These are phyloP conservation scores for Incumbomyces delicatus DNA, from an alignment of 2,329 filamentous ascomycete genomes.

Conservation along the genomic window DNA sequence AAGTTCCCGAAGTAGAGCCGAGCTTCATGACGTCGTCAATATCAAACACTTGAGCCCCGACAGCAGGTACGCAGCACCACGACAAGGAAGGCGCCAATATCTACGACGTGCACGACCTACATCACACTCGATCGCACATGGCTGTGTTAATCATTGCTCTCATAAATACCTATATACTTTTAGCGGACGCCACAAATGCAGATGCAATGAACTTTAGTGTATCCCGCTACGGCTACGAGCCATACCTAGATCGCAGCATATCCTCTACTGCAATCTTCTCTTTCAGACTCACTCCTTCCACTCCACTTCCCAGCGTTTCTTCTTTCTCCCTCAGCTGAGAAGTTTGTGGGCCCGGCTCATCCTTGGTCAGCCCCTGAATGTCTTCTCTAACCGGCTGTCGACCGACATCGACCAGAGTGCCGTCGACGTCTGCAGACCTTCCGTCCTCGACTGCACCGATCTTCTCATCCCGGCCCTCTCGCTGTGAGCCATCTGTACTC, in stretches of 20 bases:
- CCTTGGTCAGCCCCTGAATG: neutral
- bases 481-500: neutral
- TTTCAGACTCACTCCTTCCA: conserved; percentile 3
- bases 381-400: neutral
- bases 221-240: neutral
- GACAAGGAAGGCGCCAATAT: no score
- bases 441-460: neutral
- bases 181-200: no score
- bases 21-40: neutral
- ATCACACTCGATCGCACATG: no score
- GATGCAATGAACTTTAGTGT: neutral
- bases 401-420: neutral
- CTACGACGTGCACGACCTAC: neutral
- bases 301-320: neutral
- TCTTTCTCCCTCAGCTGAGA: neutral
- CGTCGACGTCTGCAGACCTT: neutral
- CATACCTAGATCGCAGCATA: conserved; percentile 8
- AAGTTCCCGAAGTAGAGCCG: no score
- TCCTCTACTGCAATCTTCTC: conserved; percentile 9
- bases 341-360: neutral
- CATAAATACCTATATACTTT: no score
- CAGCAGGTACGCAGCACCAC: no score
- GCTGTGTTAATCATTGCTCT: no score
- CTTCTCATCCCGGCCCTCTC: neutral
- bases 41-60: no score